Evolutionary conservation across 371 early-diverging fungal species (phyloP).

Genomic region (Mortierella sp.): DNA sequence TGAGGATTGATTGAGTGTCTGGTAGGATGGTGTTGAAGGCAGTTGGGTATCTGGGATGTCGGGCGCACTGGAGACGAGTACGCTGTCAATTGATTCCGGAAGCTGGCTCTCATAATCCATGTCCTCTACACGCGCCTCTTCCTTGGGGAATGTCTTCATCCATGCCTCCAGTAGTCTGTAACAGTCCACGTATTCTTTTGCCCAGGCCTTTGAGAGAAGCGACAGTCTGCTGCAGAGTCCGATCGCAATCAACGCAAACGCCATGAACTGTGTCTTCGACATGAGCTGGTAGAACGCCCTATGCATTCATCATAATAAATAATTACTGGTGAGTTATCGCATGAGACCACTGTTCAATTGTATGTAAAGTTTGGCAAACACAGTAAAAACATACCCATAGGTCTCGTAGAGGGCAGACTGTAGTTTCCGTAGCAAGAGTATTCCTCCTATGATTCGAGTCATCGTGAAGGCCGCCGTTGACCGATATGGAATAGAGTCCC

Average conservation of each 20-base stretch:
- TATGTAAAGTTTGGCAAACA: neutral
- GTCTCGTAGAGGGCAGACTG: conserved; percentile 38
- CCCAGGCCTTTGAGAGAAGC: conserved; percentile 44
- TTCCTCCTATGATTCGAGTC: conserved; percentile 38
- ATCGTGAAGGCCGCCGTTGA: conserved; percentile 40
- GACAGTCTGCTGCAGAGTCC: conserved; percentile 53
- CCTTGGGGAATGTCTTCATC: conserved; percentile 40
- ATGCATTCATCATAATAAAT: neutral
- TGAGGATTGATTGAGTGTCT: neutral
- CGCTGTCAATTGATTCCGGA: conserved; percentile 28
- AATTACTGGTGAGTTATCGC: neutral
- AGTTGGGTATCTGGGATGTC: neutral
- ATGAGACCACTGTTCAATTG: too few species aligned
- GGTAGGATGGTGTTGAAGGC: neutral
- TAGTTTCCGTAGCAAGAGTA: conserved; percentile 30
- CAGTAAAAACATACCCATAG: conserved; percentile 24
- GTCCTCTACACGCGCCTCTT: neutral
- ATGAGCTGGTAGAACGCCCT: conserved; percentile 55
- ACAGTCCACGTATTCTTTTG: conserved; percentile 33
- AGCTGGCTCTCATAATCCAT: conserved; percentile 42
- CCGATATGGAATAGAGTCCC: conserved; percentile 53
- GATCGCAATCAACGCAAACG: conserved; percentile 51
- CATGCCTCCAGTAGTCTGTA: conserved; percentile 34
- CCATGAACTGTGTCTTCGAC: conserved; percentile 58
- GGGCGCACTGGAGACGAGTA: conserved; percentile 1